phyloP scores from a whole-genome alignment of 179 eudicot genomes.

The Patellifolia procumbens region DNA sequence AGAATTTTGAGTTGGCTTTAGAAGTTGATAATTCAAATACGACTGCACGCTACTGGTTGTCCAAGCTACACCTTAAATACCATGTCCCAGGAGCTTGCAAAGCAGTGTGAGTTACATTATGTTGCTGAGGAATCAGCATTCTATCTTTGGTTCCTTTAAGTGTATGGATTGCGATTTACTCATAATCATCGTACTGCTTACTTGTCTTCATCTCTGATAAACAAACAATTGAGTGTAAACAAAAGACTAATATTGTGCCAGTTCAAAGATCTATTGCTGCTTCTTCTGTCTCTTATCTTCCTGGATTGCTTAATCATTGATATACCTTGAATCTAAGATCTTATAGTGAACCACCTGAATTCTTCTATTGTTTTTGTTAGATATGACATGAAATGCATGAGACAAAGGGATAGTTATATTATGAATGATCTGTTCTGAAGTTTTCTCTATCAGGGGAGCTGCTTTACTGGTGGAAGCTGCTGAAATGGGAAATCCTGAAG shows the following conservation, averaged over 20 bases:
- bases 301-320: neutral
- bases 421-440: conserved; percentile 13
- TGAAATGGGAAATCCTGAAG: conserved; percentile 91
- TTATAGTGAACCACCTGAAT: neutral
- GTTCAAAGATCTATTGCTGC: neutral
- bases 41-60: conserved; percentile 73
- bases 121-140: neutral
- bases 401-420: neutral
- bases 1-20: conserved; percentile 88
- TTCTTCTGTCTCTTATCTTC: neutral
- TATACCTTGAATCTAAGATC: neutral
- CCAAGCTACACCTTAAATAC: conserved; percentile 76
- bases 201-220: neutral
- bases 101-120: conserved; percentile 56
- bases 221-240: neutral
- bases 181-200: neutral
- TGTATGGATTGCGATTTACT: neutral
- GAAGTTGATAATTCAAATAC: conserved; percentile 82
- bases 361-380: no score
- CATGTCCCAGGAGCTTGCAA: conserved; percentile 84
- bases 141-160: neutral
- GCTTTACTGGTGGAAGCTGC: conserved; percentile 66
- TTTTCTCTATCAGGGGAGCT: conserved; percentile 48
- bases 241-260: neutral
- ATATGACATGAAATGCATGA: neutral